These are phyloP conservation scores for Byssoonygena ceratinophila DNA, from an alignment of 2,329 filamentous ascomycete genomes.

Conservation along the genomic window DNA sequence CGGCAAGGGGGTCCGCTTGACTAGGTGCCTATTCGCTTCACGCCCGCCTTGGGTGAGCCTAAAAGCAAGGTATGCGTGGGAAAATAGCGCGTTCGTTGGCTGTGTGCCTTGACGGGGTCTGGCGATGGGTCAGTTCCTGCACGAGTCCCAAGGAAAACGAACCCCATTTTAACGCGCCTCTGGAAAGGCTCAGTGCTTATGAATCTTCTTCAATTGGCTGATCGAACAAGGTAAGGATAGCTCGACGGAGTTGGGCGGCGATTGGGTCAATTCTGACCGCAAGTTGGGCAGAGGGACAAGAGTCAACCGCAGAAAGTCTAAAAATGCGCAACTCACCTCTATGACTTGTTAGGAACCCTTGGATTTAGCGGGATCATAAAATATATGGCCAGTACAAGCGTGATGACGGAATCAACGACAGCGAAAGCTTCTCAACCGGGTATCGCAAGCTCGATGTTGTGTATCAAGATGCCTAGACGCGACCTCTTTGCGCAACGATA, in stretches of 20 bases:
- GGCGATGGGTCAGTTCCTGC: slow-evolving; percentile 8
- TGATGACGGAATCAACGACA: background rate
- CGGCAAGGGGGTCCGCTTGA: background rate
- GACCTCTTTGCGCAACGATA: background rate
- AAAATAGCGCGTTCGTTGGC: slow-evolving; percentile 3
- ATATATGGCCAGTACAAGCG: background rate
- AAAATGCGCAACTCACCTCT: slow-evolving; percentile 6
- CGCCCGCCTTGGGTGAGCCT: slow-evolving; percentile 14
- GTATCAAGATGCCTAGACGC: slow-evolving; percentile 7
- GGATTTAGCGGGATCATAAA: background rate
- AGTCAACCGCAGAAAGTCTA: slow-evolving; percentile 6
- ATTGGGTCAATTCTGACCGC: slow-evolving; percentile 14
- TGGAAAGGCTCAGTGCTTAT: background rate
- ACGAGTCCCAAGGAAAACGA: slow-evolving; percentile 6
- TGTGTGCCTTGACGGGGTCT: slow-evolving; percentile 9
- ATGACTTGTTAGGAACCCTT: background rate
- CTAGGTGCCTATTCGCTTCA: slow-evolving; percentile 14
- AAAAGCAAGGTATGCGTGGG: slow-evolving; percentile 8
- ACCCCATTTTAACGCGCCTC: slow-evolving; percentile 4
- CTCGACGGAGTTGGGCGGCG: slow-evolving; percentile 8
- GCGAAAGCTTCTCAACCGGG: background rate
- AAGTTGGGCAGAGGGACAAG: slow-evolving; percentile 14
- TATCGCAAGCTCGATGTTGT: background rate
- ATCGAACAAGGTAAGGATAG: background rate
- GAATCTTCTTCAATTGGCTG: slow-evolving; percentile 5